Base-by-base conservation (phyloP, 2,329 filamentous ascomycete genomes). In the Colletotrichum sansevieriae region DNA sequence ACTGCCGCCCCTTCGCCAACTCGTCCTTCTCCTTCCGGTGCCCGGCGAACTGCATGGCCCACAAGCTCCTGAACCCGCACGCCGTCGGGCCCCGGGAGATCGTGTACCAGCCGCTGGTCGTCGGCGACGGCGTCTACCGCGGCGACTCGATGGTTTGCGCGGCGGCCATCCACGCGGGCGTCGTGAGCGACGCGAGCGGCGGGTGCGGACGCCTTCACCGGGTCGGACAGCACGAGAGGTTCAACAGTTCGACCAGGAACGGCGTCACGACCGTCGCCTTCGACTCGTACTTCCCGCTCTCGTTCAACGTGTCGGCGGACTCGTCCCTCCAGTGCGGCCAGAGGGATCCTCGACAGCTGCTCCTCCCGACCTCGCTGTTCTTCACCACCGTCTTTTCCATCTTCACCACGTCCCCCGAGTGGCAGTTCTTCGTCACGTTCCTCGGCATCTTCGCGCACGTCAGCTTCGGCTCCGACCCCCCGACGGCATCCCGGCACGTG, bases 91-190 rank as follows among this genome's bases (percentile, higher is more conserved):
- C 89, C 70, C 84, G 90, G 71, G 87, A 91, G 72, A 80, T 92
- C 59, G 82, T 87, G 54, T 93, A 93, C 76, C 80, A 78, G 20
- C 82, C 88, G 1, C 76, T 93, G n/a, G 86, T 94, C 2, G 83
- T 94, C 20, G 91, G 91, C 18, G 91, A 91, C 25, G 86, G 90
- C 0, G 83, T 92, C 25, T 98, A 98, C 78, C 91, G 96, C 20
- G 94, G 92, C 13, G 94, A 97, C 79, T 97, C 93, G 13, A 97
- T 93, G 80, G 91, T 97, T 64, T 97, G 94, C 76, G 91, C 90
- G 65, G 87, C 94, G 10, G 94, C 94, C 41, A 92, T 97, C 60
- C 94, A 97, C 76, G 89, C 93, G 1, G 94, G 94, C 20, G 84
- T 95, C 74, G 88, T 96, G 69, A 88, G 87, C 33, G 88, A 94